Evolutionary conservation across 441 rosid genomes (phyloP), one percentile per base, ranked within the genome.

Genomic region (Pelargonium fulgidum): DNA sequence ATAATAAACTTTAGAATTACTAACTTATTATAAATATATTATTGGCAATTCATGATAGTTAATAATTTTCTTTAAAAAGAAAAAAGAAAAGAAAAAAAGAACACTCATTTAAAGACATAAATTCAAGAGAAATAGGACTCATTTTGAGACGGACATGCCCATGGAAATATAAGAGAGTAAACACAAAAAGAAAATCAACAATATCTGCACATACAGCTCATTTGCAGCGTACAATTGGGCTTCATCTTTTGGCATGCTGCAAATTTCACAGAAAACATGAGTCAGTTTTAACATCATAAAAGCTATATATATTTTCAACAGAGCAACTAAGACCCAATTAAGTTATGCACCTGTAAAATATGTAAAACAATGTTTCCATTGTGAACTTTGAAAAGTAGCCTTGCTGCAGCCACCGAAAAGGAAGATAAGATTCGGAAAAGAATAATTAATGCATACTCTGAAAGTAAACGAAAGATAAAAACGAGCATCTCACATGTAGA

Each of bases 171-270:
- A 36, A 36, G 44, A 41, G 10, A 7, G 10, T 68, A 54, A 3
- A 50, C n/a, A 12, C 47, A 52, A 19, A 52, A 19, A 42, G 54
- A 9, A n/a, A 8, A 16, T 0, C 22, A 66, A 12, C 36, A 59
- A 58, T 66, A 26, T 0, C 62, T 77, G 17, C 72, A 64, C 97
- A 74, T 88, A 91, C 98, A 96, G 98, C 88, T 91, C 98, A 71
- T 88, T 85, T 50, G 99, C 96, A 24, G 99, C 97, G 70, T 79
- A 77, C 70, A 96, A 72, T 68, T 96, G 99, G 48, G 95, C 96
- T 75, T 91, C 98, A 13, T 95, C 99, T 84, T 85, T 91, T 14
- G 99, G 97, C 97, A 95, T 89, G 87, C 97, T 95, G 89, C 86
- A 74, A 36, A 45, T 69, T 52, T 73, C 66, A 64, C 36, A 24